Percentiles rank a stretch among this genome's conserved stretches.
These are phyloP conservation scores for Zygnema circumcarinatum DNA, from an alignment of 139 green algal species.

Conservation along the genomic window DNA sequence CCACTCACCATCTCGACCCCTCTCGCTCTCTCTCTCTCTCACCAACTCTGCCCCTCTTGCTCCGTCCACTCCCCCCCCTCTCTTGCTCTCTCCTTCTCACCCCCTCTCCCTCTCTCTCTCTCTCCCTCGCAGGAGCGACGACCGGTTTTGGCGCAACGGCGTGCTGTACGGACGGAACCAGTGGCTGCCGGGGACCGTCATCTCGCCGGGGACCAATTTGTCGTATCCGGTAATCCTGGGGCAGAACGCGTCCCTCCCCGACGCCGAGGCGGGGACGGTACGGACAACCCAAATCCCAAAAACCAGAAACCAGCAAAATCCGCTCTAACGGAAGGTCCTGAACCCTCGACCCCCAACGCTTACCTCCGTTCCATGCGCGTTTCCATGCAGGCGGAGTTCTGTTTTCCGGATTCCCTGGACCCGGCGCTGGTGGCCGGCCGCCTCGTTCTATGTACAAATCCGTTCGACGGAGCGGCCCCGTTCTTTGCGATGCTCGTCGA, in stretches of 20 bases:
- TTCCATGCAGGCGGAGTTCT: slow-evolving; percentile 10
- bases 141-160: background rate
- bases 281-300: no score
- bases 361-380: no score
- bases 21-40: no score
- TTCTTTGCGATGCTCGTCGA: background rate
- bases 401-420: background rate
- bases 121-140: background rate
- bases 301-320: no score
- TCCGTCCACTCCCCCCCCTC: no score
- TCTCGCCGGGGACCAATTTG: background rate
- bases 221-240: background rate
- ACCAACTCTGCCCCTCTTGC: no score
- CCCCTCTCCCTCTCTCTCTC: no score
- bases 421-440: background rate
- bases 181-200: background rate
- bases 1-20: no score
- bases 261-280: background rate
- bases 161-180: background rate
- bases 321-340: no score
- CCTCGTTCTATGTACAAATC: background rate
- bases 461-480: background rate
- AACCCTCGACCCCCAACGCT: no score
- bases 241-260: background rate
- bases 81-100: no score